phyloP scores from a whole-genome alignment of 352 stramenopile species.

The Vaucheria bursata region DNA sequence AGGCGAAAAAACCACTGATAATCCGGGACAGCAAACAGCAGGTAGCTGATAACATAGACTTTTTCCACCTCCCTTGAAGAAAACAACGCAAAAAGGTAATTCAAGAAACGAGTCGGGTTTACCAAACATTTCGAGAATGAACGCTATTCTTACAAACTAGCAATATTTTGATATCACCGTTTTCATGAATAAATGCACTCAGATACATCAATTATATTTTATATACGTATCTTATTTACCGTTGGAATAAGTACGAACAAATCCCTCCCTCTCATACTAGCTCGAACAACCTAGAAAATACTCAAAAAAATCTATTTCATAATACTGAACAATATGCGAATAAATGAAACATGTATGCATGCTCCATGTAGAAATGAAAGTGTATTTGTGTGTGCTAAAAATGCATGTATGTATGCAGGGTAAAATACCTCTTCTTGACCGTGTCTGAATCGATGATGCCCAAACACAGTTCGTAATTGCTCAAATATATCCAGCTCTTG shows the following conservation, averaged over 20 bases:
- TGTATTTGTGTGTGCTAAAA: slow-evolving; percentile 13
- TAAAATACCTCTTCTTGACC: slow-evolving; percentile 79
- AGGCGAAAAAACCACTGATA: slow-evolving; percentile 94
- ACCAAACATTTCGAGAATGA: background rate
- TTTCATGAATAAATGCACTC: no score
- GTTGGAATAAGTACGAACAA: slow-evolving; percentile 99
- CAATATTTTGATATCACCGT: no score
- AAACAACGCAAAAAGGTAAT: no score
- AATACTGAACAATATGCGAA: background rate
- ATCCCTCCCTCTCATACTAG: slow-evolving; percentile 78
- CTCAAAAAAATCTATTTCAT: no score
- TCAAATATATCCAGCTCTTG: slow-evolving; percentile 41
- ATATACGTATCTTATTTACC: background rate
- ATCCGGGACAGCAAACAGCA: slow-evolving; percentile 66
- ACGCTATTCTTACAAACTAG: background rate
- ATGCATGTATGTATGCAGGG: slow-evolving; percentile 10
- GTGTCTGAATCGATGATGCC: slow-evolving; percentile 82
- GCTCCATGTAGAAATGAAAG: background rate
- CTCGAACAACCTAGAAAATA: slow-evolving; percentile 14
- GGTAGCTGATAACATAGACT: slow-evolving; percentile 92
- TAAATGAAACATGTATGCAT: background rate
- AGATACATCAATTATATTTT: no score
- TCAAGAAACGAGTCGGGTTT: background rate
- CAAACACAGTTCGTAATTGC: slow-evolving; percentile 66
- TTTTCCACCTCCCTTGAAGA: slow-evolving; percentile 92